A percentile compares a stretch with the other conserved stretches of the same genome.
Conservation (phyloP, 2,329 filamentous ascomycete species). For the Colletotrichum liriopes region DNA sequence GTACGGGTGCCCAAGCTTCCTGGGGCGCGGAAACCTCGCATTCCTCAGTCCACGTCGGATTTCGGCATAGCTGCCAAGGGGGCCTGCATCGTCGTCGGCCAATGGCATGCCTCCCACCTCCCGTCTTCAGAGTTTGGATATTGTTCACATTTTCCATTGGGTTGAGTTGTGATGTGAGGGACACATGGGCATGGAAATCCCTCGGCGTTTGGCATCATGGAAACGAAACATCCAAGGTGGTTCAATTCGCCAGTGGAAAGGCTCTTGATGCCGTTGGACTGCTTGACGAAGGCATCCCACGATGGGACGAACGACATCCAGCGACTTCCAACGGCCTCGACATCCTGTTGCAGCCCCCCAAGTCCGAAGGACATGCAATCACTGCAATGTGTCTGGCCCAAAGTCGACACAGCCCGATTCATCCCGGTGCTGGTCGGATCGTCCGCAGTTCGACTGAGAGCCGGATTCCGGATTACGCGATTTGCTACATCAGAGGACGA, state of each 20-base stretch:
- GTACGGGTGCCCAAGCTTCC: conserved; percentile 25
- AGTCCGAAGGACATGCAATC: conserved; percentile 14
- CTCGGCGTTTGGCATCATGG: neutral
- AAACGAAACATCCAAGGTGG: conserved; percentile 18
- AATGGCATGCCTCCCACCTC: conserved; percentile 17
- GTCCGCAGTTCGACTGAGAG: neutral
- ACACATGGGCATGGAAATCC: neutral
- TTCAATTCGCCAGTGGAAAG: neutral
- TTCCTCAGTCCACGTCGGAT: conserved; percentile 34
- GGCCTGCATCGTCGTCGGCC: conserved; percentile 31
- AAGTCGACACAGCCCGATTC: conserved; percentile 30
- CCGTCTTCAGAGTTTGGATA: conserved; percentile 8
- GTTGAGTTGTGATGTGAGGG: neutral
- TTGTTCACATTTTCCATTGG: neutral
- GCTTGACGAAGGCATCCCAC: conserved; percentile 9
- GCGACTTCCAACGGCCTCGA: conserved; percentile 1
- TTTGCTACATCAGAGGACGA: conserved; percentile 3
- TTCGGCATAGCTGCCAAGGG: conserved; percentile 41
- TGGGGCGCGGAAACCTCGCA: conserved; percentile 23
- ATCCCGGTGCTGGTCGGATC: conserved; percentile 11
- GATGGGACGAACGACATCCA: conserved; percentile 38
- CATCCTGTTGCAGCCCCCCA: neutral
- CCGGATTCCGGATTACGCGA: conserved; percentile 29
- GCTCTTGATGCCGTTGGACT: neutral
- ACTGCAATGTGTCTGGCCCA: conserved; percentile 12